Percentiles rank a stretch among this genome's conserved stretches.
Conservation (phyloP, 208 protist species). For the Kentomonas sorsogonicus region DNA sequence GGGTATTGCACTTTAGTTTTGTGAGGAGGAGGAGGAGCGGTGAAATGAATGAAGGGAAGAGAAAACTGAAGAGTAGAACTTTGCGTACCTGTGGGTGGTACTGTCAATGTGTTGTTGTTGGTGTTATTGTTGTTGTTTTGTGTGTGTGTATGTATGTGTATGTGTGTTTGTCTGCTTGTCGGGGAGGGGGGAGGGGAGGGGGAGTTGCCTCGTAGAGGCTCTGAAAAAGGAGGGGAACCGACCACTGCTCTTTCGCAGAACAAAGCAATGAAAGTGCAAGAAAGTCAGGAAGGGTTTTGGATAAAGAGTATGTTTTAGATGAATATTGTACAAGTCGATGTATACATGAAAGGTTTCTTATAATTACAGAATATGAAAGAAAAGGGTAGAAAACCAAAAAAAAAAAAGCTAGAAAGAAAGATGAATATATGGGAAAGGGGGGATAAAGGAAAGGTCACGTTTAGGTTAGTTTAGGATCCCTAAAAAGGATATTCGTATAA, state of each 20-base stretch:
- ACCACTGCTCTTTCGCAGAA: background rate
- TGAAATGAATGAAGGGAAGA: too few relatives aligned
- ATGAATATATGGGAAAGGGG: too few relatives aligned
- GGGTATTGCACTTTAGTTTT: too few relatives aligned
- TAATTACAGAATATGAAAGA: background rate
- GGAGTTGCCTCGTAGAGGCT: too few relatives aligned
- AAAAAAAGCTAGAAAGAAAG: too few relatives aligned
- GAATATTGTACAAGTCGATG: background rate
- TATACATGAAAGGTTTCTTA: background rate
- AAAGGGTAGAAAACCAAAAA: constrained; percentile 13
- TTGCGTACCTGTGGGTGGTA: too few relatives aligned
- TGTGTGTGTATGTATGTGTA: constrained; percentile 5
- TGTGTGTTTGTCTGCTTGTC: constrained; percentile 1
- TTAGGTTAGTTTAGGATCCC: too few relatives aligned
- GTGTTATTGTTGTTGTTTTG: background rate
- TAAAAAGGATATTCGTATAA: too few relatives aligned
- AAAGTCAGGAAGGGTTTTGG: background rate
- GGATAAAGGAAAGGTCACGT: too few relatives aligned
- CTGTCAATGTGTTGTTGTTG: background rate
- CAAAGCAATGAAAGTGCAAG: constrained; percentile 1
- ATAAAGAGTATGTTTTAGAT: background rate
- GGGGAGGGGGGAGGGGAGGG: too few relatives aligned
- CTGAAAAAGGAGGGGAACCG: background rate
- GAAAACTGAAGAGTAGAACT: too few relatives aligned
- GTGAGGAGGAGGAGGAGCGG: too few relatives aligned